These are phyloP conservation scores for Abelmoschus esculentus DNA, from an alignment of 345 rosid genomes.

Conservation along the genomic window DNA sequence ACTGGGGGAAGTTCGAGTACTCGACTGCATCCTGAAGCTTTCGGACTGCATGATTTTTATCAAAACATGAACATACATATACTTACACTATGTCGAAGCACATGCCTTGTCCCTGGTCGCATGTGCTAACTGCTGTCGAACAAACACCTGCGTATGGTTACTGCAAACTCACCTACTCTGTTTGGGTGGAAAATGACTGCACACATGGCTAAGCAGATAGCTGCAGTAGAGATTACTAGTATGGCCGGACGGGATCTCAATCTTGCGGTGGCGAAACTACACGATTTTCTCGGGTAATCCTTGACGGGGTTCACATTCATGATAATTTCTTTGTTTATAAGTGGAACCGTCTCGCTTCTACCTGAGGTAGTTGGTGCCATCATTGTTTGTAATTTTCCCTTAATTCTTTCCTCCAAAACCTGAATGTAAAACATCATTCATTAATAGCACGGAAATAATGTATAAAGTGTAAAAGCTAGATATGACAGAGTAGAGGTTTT, in stretches of 20 bases:
- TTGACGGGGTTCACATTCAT: not conserved
- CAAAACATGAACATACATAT: not conserved
- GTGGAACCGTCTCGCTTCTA: not conserved
- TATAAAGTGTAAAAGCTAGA: not conserved
- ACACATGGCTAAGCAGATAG: constrained; percentile 67
- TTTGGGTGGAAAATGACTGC: constrained; percentile 62
- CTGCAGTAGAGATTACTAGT: constrained; percentile 31
- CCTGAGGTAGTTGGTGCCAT: constrained; percentile 11
- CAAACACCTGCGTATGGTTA: constrained; percentile 57
- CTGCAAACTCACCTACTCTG: constrained; percentile 58
- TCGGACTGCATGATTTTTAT: constrained; percentile 5
- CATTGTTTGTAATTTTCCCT: constrained; percentile 16
- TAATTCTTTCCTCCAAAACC: constrained; percentile 34
- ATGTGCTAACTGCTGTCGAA: constrained; percentile 6
- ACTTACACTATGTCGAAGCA: not conserved
- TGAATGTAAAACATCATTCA: constrained; percentile 21
- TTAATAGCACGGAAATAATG: not conserved
- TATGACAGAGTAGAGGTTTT: not conserved
- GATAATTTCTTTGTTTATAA: not conserved
- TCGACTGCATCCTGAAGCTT: not conserved
- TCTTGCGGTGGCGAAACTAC: constrained; percentile 22
- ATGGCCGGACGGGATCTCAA: constrained; percentile 39
- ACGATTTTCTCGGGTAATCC: constrained; percentile 34
- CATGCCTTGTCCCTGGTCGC: constrained; percentile 6
- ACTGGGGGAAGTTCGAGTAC: not conserved